Evolutionary conservation across 345 rosid genomes (phyloP), one percentile per base, ranked within the genome.

Genomic region (Boechera divaricarpa): DNA sequence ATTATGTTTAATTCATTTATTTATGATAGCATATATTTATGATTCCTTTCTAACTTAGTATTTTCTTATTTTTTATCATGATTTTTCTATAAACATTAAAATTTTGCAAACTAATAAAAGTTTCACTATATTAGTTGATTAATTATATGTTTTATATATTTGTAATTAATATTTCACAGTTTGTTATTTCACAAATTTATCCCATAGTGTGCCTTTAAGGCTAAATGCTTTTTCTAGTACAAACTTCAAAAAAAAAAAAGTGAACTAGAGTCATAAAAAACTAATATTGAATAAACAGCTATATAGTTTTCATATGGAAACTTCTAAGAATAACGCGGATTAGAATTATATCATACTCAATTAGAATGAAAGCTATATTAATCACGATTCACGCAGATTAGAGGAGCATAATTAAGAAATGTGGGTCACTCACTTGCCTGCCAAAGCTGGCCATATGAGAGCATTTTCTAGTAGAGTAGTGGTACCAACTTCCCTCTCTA

Each of bases 361-460:
- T 35, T 55, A 42, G n/a, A 65, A 47, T 28, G 66, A 47, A 7
- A 35, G 51, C 21, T 12, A 56, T 66, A 58, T 7, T 56, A 45
- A 74, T 74, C 39, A 74, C 66, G 51, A 44, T 32, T 24, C 8
- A 33, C 31, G 39, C 38, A 74, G 49, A 47, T 5, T 67, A 48
- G 59, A 49, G 48, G 56, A 5, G 48, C 4, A 63, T 70, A 53
- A 35, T 10, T 69, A 53, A 63, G 42, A 63, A 38, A 47, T 44
- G 58, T 70, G 70, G 80, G 59, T 70, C 70, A 70, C 42, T 70
- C 70, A 63, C 58, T 70, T 53, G 75, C 70, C 57, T 44, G 75
- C 65, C 48, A 41, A 76, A 68, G 74, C 74, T 76, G 69, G 69
- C 74, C 75, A 69, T 69, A 52, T 54, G 76, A 55, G 64, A 62